Percentiles rank a stretch among this genome's conserved stretches.
These are phyloP conservation scores for Xylariaceae sp. DNA, from an alignment of 2,329 filamentous ascomycete genomes.

Conservation along the genomic window DNA sequence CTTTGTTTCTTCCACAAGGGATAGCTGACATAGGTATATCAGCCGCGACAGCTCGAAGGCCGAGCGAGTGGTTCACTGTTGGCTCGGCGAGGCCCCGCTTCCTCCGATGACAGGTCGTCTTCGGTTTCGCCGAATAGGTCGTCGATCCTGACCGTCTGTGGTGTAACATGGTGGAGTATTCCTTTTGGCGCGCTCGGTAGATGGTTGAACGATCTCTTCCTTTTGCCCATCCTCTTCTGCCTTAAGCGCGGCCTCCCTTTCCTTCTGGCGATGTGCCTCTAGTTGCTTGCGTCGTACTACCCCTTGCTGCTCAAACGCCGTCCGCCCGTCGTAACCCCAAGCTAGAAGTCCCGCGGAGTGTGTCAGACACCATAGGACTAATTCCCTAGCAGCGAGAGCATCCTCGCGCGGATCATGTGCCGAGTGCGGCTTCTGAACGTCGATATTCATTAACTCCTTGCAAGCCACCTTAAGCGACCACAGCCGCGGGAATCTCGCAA, in stretches of 20 bases:
- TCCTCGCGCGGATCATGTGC: conserved; percentile 49
- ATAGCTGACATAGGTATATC: no score
- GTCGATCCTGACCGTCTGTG: no score
- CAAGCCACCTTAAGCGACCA: conserved; percentile 39
- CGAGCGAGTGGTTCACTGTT: no score
- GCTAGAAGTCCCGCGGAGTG: conserved; percentile 35
- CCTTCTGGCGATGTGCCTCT: not conserved
- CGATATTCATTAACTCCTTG: conserved; percentile 34
- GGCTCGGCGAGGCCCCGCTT: no score
- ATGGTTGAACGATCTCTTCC: no score
- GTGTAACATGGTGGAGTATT: no score
- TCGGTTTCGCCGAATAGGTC: no score
- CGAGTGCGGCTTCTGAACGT: conserved; percentile 35
- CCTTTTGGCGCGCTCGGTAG: no score
- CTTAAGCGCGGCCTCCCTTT: not conserved
- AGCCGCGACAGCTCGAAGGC: no score
- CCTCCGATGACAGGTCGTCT: no score
- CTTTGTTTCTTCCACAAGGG: no score
- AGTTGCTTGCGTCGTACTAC: conserved; percentile 4
- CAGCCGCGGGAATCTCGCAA: conserved; percentile 9
- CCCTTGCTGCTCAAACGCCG: not conserved
- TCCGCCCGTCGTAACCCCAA: conserved; percentile 31
- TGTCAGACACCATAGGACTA: conserved; percentile 44
- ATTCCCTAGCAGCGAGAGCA: conserved; percentile 45
- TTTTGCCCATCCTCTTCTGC: no score